phyloP scores from a whole-genome alignment of 768 basidiomycete genomes.

The Leccinum aurantiacum region DNA sequence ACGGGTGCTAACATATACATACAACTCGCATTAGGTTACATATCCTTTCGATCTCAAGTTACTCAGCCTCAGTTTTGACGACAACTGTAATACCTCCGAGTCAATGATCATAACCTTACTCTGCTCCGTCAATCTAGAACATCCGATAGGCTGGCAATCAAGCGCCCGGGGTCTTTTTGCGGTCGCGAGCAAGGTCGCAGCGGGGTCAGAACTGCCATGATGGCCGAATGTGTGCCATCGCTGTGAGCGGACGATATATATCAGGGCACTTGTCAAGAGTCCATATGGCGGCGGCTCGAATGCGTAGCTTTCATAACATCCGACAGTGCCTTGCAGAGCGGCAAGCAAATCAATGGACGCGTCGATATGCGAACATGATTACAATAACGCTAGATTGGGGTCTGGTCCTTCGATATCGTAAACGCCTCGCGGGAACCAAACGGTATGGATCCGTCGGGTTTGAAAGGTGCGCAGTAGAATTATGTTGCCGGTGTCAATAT shows the following conservation, averaged over 20 bases:
- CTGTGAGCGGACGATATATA: not conserved
- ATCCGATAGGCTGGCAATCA: not conserved
- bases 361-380: not conserved
- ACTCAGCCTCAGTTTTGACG: not conserved
- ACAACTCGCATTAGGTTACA: not conserved
- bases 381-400: not conserved
- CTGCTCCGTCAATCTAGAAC: not conserved
- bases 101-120: not conserved
- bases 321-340: not conserved
- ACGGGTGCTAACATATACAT: not conserved
- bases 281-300: not conserved
- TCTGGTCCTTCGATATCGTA: not conserved
- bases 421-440: conserved; percentile 2
- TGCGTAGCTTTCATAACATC: not conserved
- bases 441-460: not conserved
- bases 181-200: not conserved
- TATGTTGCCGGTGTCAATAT: not conserved
- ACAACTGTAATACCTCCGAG: not conserved
- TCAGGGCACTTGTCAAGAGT: not conserved
- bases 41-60: not conserved
- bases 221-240: not conserved
- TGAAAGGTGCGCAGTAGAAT: not conserved
- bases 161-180: not conserved
- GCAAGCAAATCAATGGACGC: not conserved
- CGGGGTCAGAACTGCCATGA: not conserved